Evolutionary conservation across 768 basidiomycete species (phyloP).

Genomic region (Rhodocollybia butyracea): DNA sequence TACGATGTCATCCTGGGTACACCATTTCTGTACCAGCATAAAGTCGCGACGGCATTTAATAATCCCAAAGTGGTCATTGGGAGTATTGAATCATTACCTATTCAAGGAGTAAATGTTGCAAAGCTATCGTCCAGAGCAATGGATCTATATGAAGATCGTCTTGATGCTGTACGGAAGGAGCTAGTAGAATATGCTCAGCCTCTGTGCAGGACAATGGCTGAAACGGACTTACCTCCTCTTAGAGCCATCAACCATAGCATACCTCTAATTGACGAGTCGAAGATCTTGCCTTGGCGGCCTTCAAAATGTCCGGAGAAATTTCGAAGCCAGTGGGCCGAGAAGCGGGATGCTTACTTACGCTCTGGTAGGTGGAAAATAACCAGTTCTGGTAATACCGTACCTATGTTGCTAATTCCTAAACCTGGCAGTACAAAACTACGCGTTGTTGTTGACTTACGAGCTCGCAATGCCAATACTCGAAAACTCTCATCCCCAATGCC

Average conservation of each 20-base stretch:
- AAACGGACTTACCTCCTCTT: constrained; percentile 19
- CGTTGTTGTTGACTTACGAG: constrained; percentile 32
- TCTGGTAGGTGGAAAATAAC: constrained; percentile 24
- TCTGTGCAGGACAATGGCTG: constrained; percentile 8
- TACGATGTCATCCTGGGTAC: constrained; percentile 39
- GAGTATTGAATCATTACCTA: constrained; percentile 8
- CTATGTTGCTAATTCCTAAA: constrained; percentile 23
- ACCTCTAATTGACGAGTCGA: constrained; percentile 20
- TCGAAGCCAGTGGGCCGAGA: constrained; percentile 16
- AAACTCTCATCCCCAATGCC: constrained; percentile 36
- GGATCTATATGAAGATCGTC: constrained; percentile 7
- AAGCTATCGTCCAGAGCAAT: constrained; percentile 10
- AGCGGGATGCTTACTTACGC: constrained; percentile 17
- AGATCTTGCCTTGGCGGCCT: constrained; percentile 14
- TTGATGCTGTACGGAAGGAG: constrained; percentile 10
- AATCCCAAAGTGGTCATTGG: constrained; percentile 15
- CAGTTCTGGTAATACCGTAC: constrained; percentile 6
- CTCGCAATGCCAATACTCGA: constrained; percentile 35
- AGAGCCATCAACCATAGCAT: constrained; percentile 28
- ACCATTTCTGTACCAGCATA: constrained; percentile 29
- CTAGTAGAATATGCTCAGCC: constrained; percentile 12
- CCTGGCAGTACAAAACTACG: constrained; percentile 23
- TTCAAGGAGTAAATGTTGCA: constrained; percentile 15
- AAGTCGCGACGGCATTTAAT: constrained; percentile 25
- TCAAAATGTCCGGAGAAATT: constrained; percentile 22